These are phyloP conservation scores for Trichoderma atrobrunneum DNA, from an alignment of 2,329 filamentous ascomycete genomes.

Conservation along the genomic window DNA sequence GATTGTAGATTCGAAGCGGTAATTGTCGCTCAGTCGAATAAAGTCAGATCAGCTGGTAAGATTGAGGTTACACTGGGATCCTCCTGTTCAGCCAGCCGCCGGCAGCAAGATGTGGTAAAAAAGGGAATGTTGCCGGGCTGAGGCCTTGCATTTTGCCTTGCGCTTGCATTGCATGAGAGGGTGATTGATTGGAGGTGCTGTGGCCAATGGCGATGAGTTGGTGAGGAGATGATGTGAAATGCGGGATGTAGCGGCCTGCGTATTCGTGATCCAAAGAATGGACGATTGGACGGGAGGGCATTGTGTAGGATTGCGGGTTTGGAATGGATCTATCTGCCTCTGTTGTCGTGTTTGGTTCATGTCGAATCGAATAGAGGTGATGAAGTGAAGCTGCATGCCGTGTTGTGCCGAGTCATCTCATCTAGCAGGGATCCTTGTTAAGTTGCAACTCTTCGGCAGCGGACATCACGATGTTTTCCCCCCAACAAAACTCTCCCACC, in stretches of 20 bases:
- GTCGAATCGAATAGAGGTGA: too few species aligned
- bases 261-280: not conserved
- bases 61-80: not conserved
- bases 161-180: not conserved
- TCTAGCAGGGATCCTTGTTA: not conserved
- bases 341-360: not conserved
- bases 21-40: not conserved
- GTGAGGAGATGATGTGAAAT: not conserved
- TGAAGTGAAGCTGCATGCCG: too few species aligned
- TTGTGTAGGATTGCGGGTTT: not conserved
- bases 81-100: not conserved
- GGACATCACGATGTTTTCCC: not conserved
- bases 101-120: not conserved
- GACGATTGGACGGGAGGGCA: not conserved
- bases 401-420: not conserved
- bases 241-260: not conserved
- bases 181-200: not conserved
- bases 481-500: not conserved
- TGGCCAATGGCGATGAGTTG: not conserved
- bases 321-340: not conserved
- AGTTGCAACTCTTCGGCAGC: not conserved
- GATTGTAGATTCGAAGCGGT: not conserved
- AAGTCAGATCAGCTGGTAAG: not conserved
- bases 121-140: not conserved
- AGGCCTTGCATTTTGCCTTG: not conserved